Evolutionary conservation across 164 flowering plant genomes (phyloP).

Genomic region (Piper longum): DNA sequence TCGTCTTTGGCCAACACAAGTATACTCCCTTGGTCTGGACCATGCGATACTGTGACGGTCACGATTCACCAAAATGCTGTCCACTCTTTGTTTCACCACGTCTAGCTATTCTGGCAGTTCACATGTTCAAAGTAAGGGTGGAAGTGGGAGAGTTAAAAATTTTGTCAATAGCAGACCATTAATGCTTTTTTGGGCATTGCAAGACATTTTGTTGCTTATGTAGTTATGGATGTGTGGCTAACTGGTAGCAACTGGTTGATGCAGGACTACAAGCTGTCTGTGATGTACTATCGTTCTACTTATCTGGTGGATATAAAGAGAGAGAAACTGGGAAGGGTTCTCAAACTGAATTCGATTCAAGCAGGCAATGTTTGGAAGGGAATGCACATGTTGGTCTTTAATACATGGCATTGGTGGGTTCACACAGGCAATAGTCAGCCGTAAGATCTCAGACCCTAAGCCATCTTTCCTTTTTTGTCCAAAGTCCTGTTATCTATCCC

Average conservation of each 20-base stretch:
- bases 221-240: too few relatives aligned
- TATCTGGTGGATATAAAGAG: constrained; percentile 53
- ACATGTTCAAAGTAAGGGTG: too few relatives aligned
- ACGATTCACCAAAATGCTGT: background rate
- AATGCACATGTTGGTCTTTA: constrained; percentile 63
- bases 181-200: background rate
- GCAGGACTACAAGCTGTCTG: constrained; percentile 57
- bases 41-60: too few relatives aligned
- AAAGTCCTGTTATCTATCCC: background rate
- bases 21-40: too few relatives aligned
- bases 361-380: constrained; percentile 53
- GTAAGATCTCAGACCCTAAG: constrained; percentile 17
- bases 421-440: constrained; percentile 59
- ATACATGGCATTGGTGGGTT: constrained; percentile 96
- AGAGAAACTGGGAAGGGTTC: constrained; percentile 34
- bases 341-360: constrained; percentile 44
- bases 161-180: background rate
- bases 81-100: too few relatives aligned
- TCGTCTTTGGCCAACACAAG: too few relatives aligned
- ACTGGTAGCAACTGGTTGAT: background rate
- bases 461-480: background rate
- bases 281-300: constrained; percentile 34
- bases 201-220: background rate
- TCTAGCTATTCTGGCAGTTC: too few relatives aligned
- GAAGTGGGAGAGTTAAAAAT: background rate